Base-by-base conservation (phyloP, 352 stramenopile genomes). In the Globisporangium okanoganense region DNA sequence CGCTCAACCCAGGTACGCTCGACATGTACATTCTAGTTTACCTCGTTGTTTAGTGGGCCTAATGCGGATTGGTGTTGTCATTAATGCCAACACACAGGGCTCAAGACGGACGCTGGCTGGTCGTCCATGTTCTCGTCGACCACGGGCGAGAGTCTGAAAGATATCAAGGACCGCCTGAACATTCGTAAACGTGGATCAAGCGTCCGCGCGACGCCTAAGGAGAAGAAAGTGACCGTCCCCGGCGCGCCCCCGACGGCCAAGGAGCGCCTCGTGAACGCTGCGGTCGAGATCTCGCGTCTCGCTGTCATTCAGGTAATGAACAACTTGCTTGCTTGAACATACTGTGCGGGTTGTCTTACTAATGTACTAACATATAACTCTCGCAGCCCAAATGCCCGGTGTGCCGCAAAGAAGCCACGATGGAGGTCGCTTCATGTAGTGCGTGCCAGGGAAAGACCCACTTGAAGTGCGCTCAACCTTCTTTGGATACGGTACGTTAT, bases 91-190 rank as follows among this genome's bases (percentile, higher is more conserved):
- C n/a, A n/a, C n/a, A 5, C 38, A 88, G 77, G 74, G 16, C 65
- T 92, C 25, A 89, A 92, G 71, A 87, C 74, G 40, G 82, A 92
- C 54, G 80, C 82, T n/a, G 82, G 80, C 9, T 92, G 82, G 82
- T 84, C 78, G 20, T 90, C 82, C 56, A 87, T 92, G 75, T 92
- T 87, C 55, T 83, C 80, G 14, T 75, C 80, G 0, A 66, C 72
- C 5, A 78, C 78, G 2, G 79, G 81, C 2, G 78, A 89, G 51
- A 90, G 82, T 54, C 71, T 92, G 7, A 92, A 92, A 49, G 82
- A 92, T 52, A 87, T 92, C 33, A 88, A 88, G 49, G 82, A 92
- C 57, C 72, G 77, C 4, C 61, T 88, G 12, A 89, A 89, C 61
- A 87, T 90, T 62, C 74, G 77, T 53, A 88, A 85, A 66, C 74